Conservation (phyloP, 257 asterid genomes). For the Henckelia pumila region DNA sequence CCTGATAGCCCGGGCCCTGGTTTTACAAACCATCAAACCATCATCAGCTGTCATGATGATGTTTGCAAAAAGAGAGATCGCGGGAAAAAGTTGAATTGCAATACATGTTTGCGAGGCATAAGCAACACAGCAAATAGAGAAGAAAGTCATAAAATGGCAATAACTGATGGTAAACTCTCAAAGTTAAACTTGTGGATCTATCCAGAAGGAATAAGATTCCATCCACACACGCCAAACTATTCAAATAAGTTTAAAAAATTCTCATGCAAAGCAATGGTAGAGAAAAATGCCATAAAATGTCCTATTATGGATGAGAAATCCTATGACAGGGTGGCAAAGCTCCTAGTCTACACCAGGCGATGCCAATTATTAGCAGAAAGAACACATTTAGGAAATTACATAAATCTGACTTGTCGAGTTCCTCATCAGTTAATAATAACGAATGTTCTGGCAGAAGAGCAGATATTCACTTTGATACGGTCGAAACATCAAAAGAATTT, state of each 20-base stretch:
- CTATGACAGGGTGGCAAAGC: slow-evolving; percentile 29
- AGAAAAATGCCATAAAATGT: slow-evolving; percentile 1
- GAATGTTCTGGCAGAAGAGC: slow-evolving; percentile 24
- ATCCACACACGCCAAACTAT: slow-evolving; percentile 20
- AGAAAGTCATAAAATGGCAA: slow-evolving; percentile 22
- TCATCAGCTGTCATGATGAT: too few species aligned
- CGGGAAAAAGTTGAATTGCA: slow-evolving; percentile 27
- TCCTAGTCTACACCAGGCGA: slow-evolving; percentile 35
- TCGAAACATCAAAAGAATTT: slow-evolving; percentile 28
- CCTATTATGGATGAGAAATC: slow-evolving; percentile 24
- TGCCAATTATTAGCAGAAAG: slow-evolving; percentile 28
- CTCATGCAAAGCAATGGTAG: neutral
- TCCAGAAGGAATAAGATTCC: slow-evolving; percentile 60
- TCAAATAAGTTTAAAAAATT: slow-evolving; percentile 32
- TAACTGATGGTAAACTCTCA: slow-evolving; percentile 23
- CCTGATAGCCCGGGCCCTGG: too few species aligned
- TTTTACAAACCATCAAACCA: too few species aligned
- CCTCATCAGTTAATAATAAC: slow-evolving; percentile 24
- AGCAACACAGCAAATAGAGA: slow-evolving; percentile 23
- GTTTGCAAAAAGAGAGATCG: slow-evolving; percentile 20
- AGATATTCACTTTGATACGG: too few species aligned
- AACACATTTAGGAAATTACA: slow-evolving; percentile 27
- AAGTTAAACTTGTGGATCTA: slow-evolving; percentile 40
- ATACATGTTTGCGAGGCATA: slow-evolving; percentile 29
- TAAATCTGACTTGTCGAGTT: slow-evolving; percentile 23